A percentile compares a stretch with the other conserved stretches of the same genome.
These are phyloP conservation scores for Nemania bipapillata DNA, from an alignment of 2,329 filamentous ascomycete genomes.

Conservation along the genomic window DNA sequence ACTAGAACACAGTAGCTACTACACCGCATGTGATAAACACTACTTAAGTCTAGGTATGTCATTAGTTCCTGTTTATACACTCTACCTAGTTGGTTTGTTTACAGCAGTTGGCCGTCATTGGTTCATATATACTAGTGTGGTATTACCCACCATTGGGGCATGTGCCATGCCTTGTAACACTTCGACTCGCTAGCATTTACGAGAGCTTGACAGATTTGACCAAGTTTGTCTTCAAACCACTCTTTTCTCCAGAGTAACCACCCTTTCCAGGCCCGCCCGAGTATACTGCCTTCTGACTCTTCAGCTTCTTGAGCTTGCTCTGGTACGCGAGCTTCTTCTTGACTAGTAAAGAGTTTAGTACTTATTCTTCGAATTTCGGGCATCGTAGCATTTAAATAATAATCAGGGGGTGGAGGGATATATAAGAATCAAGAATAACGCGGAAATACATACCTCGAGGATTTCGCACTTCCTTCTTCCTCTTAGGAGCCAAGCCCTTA, in stretches of 20 bases:
- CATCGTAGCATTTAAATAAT: too few species aligned
- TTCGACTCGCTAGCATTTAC: slow-evolving; percentile 11
- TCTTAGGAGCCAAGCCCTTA: slow-evolving; percentile 87
- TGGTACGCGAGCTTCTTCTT: slow-evolving; percentile 98
- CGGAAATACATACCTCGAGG: slow-evolving; percentile 67
- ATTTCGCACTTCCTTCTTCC: slow-evolving; percentile 94
- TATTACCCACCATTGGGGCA: neutral
- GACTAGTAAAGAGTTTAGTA: slow-evolving; percentile 28
- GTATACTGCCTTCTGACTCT: slow-evolving; percentile 84
- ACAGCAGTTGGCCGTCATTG: neutral
- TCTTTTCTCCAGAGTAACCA: slow-evolving; percentile 89
- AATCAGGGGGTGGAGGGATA: neutral
- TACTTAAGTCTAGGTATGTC: neutral
- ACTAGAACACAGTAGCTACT: neutral
- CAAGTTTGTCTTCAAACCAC: slow-evolving; percentile 93
- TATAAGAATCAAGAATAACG: neutral
- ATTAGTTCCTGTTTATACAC: too few species aligned
- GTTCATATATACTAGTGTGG: neutral
- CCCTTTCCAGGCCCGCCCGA: slow-evolving; percentile 85
- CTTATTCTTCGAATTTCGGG: neutral
- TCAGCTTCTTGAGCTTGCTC: slow-evolving; percentile 96
- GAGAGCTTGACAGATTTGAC: slow-evolving; percentile 89
- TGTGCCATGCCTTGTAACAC: neutral
- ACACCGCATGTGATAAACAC: too few species aligned
- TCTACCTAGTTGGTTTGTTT: neutral